Percentiles rank a stretch among this genome's conserved stretches.
Conservation (phyloP, 2,329 filamentous ascomycete genomes). For the Zymoseptoria crescenta region DNA sequence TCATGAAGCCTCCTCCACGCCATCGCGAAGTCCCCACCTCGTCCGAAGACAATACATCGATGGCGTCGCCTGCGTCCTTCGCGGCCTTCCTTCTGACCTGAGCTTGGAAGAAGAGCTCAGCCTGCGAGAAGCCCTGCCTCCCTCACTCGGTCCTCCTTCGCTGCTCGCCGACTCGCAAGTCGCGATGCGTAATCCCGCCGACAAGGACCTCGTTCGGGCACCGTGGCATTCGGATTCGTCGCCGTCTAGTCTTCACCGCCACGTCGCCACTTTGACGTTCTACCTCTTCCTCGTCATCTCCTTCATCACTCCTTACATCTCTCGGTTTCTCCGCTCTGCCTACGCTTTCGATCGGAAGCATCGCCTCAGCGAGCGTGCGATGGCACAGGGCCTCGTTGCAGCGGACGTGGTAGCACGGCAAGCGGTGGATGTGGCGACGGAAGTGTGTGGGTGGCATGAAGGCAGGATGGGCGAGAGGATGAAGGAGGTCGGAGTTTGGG, state of each 20-base stretch:
- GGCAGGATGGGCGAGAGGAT: conserved; percentile 55
- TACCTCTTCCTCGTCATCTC: conserved; percentile 49
- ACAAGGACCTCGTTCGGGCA: background rate
- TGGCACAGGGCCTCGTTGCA: conserved; percentile 45
- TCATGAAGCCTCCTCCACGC: conserved; percentile 36
- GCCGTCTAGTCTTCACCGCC: conserved; percentile 19
- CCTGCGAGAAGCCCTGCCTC: conserved; percentile 46
- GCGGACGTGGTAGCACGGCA: conserved; percentile 48
- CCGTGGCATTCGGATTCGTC: background rate
- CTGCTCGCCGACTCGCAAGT: conserved; percentile 4
- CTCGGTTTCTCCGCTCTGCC: conserved; percentile 45
- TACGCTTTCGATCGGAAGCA: conserved; percentile 60
- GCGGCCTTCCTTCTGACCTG: conserved; percentile 52
- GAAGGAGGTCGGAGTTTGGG: conserved; percentile 51
- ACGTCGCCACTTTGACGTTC: conserved; percentile 15
- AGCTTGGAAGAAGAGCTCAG: conserved; percentile 47
- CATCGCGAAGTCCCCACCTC: conserved; percentile 38
- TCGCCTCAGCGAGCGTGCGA: conserved; percentile 53
- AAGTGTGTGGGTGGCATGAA: conserved; percentile 54
- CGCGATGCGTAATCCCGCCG: background rate
- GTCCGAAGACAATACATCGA: conserved; percentile 58
- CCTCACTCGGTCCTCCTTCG: background rate
- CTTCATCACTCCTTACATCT: conserved; percentile 54
- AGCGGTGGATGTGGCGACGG: conserved; percentile 45
- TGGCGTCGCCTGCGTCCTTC: conserved; percentile 56